Base-by-base conservation (phyloP, 768 basidiomycete genomes). In the Leucosporidium creatinivorum region DNA sequence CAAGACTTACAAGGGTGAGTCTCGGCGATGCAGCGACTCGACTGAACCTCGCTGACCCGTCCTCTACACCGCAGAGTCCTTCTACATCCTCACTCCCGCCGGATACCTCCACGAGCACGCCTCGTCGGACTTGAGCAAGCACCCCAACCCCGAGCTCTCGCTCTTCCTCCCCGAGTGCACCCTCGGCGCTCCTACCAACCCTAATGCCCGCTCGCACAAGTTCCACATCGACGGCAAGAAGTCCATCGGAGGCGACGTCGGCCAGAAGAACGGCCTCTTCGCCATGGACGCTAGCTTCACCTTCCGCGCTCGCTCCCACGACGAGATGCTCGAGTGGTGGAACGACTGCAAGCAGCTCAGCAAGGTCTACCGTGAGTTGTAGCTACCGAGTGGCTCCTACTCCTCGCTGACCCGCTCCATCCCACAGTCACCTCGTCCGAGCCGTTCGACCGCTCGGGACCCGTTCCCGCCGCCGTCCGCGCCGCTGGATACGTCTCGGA, bases 291-390 rank as follows among this genome's bases (percentile, higher is more conserved):
- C 76, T 44, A 90, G 90, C 33, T 98, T 89, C 86, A 89, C 86
- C 58, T 98, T 99, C 83, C 84, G 92, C 47, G 84, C 89, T 56
- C 81, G 94, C 67, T 88, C 86, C 66, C 85, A 89, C 72, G 94
- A 98, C 70, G 94, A 97, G 73, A 92, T 97, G 91, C 91, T 97
- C 91, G 96, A 99, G 80, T 96, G 96, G 91, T 99, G 96, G 96
- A 98, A 98, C 76, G 96, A 98, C 76, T 82, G 93, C 50, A 76
- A 76, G 72, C 75, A 76, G 69, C 69, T 76, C 47, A 67, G 64
- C 63, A 76, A 76, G 70, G 75, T 76, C 48, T 76, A 76, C 72
- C 71, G 73, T 73, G 52, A 49, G 73, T 67, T 12, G 12, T 8
- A 10, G 23, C 10, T 21, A 15, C 5, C 9, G 18, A 3, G 13